phyloP scores from a whole-genome alignment of 2,329 filamentous ascomycete genomes.

The Exophiala alcalophila region DNA sequence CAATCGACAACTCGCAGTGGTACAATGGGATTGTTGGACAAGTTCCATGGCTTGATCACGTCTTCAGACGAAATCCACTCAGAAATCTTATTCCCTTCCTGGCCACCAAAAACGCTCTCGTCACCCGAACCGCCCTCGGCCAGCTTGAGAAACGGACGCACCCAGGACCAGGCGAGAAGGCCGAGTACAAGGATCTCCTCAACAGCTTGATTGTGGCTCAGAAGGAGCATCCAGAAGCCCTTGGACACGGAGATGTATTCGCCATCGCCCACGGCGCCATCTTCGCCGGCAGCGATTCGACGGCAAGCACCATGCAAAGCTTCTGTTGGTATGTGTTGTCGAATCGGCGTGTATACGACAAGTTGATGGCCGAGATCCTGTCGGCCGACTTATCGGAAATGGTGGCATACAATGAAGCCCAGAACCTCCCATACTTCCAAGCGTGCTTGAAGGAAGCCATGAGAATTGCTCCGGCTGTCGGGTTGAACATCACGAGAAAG shows the following conservation, averaged over 20 bases:
- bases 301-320: conserved; percentile 58
- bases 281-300: conserved; percentile 56
- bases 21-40: conserved; percentile 35
- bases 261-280: conserved; percentile 56
- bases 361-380: conserved; percentile 46
- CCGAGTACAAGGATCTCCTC: conserved; percentile 51
- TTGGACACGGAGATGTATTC: conserved; percentile 55
- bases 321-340: conserved; percentile 54
- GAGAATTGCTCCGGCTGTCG: conserved; percentile 30
- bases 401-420: conserved; percentile 26
- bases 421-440: conserved; percentile 27
- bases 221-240: conserved; percentile 49
- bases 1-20: conserved; percentile 46
- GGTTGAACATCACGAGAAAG: conserved; percentile 32
- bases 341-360: conserved; percentile 45
- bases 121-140: conserved; percentile 46
- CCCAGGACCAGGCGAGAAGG: conserved; percentile 35
- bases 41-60: conserved; percentile 45
- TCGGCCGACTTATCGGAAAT: conserved; percentile 25
- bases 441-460: conserved; percentile 30
- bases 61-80: conserved; percentile 52
- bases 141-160: conserved; percentile 47
- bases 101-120: conserved; percentile 46
- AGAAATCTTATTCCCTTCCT: conserved; percentile 46
- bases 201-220: conserved; percentile 54